Conservation (phyloP, 2,329 filamentous ascomycete genomes). For the Trichoderma oligosporum region DNA sequence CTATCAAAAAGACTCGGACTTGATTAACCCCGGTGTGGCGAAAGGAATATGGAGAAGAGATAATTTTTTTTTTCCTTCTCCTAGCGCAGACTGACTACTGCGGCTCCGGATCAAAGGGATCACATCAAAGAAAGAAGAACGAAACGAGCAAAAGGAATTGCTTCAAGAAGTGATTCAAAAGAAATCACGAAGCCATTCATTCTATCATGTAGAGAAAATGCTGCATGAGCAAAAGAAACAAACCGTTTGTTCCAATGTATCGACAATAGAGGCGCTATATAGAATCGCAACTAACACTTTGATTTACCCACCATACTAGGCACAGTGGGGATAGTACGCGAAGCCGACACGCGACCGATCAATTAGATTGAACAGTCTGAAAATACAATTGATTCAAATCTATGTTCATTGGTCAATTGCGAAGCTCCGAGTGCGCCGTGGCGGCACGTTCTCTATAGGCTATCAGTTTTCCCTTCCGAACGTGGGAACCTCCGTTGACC, state of each 20-base stretch:
- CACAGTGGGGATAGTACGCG: neutral
- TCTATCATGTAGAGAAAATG: too few relatives aligned
- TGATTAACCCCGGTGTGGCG: neutral
- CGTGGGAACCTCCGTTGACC: too few relatives aligned
- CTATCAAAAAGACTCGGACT: neutral
- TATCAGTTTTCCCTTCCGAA: too few relatives aligned
- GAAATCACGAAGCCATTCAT: too few relatives aligned
- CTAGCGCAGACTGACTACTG: neutral
- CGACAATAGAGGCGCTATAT: neutral
- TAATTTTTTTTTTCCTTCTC: neutral
- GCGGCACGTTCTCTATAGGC: too few relatives aligned
- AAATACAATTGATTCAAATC: neutral
- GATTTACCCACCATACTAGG: neutral
- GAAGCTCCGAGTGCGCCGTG: neutral
- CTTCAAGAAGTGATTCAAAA: too few relatives aligned
- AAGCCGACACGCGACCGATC: neutral
- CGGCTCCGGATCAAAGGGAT: too few relatives aligned
- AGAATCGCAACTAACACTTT: neutral
- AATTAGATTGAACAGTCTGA: neutral
- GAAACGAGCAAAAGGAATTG: too few relatives aligned
- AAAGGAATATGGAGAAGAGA: neutral
- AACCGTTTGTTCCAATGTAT: too few relatives aligned
- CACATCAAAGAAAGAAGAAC: too few relatives aligned
- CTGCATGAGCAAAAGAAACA: too few relatives aligned
- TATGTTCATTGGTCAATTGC: constrained; percentile 10